These are phyloP conservation scores for Tetrapisispora fleetii DNA, from an alignment of 805 yeast genomes.

Conservation along the genomic window DNA sequence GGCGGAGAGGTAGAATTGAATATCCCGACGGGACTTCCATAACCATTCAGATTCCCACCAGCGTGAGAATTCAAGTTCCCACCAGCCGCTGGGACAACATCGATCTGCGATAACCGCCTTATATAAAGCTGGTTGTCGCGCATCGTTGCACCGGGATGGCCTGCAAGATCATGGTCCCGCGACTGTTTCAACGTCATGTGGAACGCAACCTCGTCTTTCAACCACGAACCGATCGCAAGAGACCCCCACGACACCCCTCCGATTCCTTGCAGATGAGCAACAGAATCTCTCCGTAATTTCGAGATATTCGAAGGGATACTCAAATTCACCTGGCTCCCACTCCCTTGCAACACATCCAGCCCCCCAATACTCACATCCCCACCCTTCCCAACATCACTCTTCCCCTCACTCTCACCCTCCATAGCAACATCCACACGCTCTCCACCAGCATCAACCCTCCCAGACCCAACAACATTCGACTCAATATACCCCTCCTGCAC, in stretches of 20 bases:
- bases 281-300: slow-evolving; percentile 52
- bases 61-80: not conserved
- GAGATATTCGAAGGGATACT: slow-evolving; percentile 6
- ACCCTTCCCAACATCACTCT: not conserved
- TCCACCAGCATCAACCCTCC: not conserved
- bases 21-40: not conserved
- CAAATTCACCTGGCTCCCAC: not conserved
- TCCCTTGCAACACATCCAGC: not conserved
- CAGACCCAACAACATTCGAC: not conserved
- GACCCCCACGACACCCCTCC: slow-evolving; percentile 99
- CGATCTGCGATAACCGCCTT: slow-evolving; percentile 2
- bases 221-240: slow-evolving; percentile 89
- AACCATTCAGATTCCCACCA: not conserved
- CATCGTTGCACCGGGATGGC: not conserved
- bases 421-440: too few relatives aligned
- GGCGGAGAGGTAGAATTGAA: slow-evolving; percentile 5
- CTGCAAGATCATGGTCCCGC: not conserved
- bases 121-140: not conserved
- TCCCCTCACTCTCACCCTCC: not conserved
- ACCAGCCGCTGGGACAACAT: not conserved
- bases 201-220: slow-evolving; percentile 83
- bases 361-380: not conserved
- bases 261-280: slow-evolving; percentile 95
- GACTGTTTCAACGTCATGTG: slow-evolving; percentile 23
- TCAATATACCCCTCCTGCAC: slow-evolving; percentile 9